These are phyloP conservation scores for Cyanidiococcus yangmingshanensis DNA, from an alignment of 23 red algal genomes.

Conservation along the genomic window DNA sequence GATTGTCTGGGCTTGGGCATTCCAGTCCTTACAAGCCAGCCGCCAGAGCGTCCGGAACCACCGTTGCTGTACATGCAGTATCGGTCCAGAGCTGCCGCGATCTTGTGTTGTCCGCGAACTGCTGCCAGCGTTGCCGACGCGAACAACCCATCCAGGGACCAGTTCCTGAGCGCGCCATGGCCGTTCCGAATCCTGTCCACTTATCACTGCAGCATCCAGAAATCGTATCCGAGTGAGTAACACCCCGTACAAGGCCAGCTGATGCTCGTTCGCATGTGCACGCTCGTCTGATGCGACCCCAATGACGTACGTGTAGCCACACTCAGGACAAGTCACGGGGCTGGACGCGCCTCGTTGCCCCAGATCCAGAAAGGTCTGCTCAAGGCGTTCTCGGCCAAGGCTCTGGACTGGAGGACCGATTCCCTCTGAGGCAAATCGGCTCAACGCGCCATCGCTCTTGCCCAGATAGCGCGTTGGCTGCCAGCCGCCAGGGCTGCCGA, in stretches of 20 bases:
- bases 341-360: neutral
- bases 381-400: neutral
- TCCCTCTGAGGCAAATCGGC: neutral
- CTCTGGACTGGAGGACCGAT: neutral
- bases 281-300: constrained; percentile 1
- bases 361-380: neutral
- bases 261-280: neutral
- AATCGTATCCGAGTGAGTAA: neutral
- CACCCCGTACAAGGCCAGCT: neutral
- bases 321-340: neutral
- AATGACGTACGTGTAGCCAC: neutral
- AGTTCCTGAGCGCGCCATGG: neutral
- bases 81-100: neutral
- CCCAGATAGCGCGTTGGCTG: neutral
- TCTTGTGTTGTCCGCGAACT: neutral
- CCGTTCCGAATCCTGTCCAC: neutral
- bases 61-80: neutral
- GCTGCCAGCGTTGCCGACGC: neutral
- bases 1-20: neutral
- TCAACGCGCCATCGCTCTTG: neutral
- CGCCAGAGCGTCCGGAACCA: constrained; percentile 13
- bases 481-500: neutral
- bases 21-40: constrained; percentile 14
- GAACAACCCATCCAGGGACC: neutral
- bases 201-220: neutral